Base-by-base conservation (phyloP, 2,329 filamentous ascomycete genomes). In the Teratosphaeria nubilosa region DNA sequence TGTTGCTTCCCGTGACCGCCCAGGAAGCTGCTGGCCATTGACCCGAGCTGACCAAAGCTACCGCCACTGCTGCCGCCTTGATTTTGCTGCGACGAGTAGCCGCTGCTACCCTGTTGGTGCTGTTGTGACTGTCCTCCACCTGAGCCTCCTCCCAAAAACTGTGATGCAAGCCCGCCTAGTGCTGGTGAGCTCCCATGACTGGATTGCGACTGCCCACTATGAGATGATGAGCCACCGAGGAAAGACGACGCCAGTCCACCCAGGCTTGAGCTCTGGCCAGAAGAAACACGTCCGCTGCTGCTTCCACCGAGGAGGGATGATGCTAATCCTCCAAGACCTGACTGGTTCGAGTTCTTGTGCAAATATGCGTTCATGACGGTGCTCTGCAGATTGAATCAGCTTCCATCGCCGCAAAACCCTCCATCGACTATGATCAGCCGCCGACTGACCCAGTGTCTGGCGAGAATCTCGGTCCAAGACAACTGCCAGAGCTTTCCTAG, bases 1-100 rank as follows among this genome's bases (percentile, higher is more conserved):
- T 67, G 65, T n/a, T 66, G 66, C 56, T 71, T 71, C 58, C 64
- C 65, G 55, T 66, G 62, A 31, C 68, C 68, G 24, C 69, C 68
- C 22, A 71, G 50, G 54, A 71, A 68, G 52, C 62, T 66, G 58
- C 64, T 65, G 20, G 67, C 65, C 63, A 67, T 65, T 5, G 60
- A 59, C 13, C 64, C 65, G 41, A 69, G 61, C 24, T 60, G 59
- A 31, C 66, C 65, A n/a, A 69, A 56, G 30, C 65, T 61, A 34
- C 60, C 56, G 27, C 62, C 25, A 24, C 37, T 25, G 24, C 22
- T 56, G 51, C 60, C 52, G 27, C 60, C 54, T 11, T 59, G 58
- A 54, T 60, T 61, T 31, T 62, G 57, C 20, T 48, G 41, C n/a
- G 41, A 48, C 5, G 41, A 48, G n/a, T 48, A 48, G 32, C 55